Evolutionary conservation across 352 stramenopile species (phyloP).

Genomic region (Globisporangium nagaii): DNA sequence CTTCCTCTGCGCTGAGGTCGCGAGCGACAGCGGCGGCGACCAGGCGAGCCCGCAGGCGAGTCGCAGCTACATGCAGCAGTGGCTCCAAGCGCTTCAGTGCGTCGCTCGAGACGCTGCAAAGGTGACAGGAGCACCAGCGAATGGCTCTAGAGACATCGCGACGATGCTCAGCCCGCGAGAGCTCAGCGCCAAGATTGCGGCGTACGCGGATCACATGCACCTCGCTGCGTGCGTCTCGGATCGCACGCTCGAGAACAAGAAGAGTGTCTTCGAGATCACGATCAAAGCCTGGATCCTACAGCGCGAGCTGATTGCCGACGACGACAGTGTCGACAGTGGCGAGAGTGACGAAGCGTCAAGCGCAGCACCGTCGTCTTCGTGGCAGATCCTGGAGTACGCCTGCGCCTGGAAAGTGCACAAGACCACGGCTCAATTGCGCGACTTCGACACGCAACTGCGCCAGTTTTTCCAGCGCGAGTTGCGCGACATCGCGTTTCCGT

Average conservation of each 20-base stretch:
- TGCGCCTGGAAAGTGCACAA: constrained; percentile 46
- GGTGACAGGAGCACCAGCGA: too few species aligned
- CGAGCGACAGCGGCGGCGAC: not conserved
- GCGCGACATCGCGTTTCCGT: constrained; percentile 42
- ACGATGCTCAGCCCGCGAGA: constrained; percentile 23
- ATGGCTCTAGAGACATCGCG: too few species aligned
- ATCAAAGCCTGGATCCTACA: constrained; percentile 60
- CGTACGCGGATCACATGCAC: constrained; percentile 49
- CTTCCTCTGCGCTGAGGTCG: constrained; percentile 53
- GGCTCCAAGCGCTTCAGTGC: constrained; percentile 34
- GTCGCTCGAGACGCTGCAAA: constrained; percentile 2
- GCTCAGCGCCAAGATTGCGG: constrained; percentile 32
- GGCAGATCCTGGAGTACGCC: constrained; percentile 67
- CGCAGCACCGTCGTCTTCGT: constrained; percentile 13
- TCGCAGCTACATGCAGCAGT: constrained; percentile 40
- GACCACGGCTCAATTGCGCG: constrained; percentile 34
- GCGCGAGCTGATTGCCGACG: constrained; percentile 32
- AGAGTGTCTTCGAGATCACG: constrained; percentile 42
- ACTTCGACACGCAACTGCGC: constrained; percentile 48
- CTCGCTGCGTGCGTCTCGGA: constrained; percentile 33
- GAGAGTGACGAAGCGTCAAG: not conserved
- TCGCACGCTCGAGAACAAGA: constrained; percentile 16
- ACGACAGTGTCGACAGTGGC: constrained; percentile 8
- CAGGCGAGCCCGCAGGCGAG: constrained; percentile 24
- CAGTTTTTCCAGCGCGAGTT: constrained; percentile 38